Conservation (phyloP, 2,329 filamentous ascomycete genomes). For the Cladosporium sp. region DNA sequence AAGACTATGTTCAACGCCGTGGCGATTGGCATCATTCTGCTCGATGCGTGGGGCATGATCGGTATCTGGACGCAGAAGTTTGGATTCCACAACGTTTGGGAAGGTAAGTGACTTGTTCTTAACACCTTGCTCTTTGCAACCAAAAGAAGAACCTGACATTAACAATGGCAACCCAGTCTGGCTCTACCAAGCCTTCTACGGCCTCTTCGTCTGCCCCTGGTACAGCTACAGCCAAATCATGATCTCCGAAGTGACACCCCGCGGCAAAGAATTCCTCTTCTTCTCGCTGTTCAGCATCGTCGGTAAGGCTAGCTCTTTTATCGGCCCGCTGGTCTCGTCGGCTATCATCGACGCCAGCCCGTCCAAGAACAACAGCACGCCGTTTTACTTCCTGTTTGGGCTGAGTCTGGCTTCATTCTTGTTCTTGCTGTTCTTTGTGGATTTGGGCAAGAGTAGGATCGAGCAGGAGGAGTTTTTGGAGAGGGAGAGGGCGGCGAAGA, state of each 20-base stretch:
- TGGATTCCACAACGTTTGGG: constrained; percentile 55
- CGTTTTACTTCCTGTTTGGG: constrained; percentile 68
- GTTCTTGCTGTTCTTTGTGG: constrained; percentile 58
- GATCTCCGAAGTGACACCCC: constrained; percentile 69
- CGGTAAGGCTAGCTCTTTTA: constrained; percentile 68
- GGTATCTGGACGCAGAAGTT: constrained; percentile 59
- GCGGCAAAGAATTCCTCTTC: constrained; percentile 70
- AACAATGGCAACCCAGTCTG: constrained; percentile 24
- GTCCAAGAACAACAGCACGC: constrained; percentile 59
- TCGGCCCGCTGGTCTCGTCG: constrained; percentile 68
- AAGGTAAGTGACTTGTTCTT: constrained; percentile 37
- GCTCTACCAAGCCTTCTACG: constrained; percentile 57
- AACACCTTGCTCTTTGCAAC: not conserved
- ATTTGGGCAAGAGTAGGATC: constrained; percentile 60
- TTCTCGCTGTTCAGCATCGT: constrained; percentile 70
- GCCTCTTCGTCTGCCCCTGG: constrained; percentile 68
- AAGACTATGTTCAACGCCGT: constrained; percentile 71
- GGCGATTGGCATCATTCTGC: constrained; percentile 62
- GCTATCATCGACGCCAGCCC: constrained; percentile 67
- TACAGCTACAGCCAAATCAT: constrained; percentile 72
- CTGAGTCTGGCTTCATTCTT: constrained; percentile 59
- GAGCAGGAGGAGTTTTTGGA: constrained; percentile 62
- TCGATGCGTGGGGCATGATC: constrained; percentile 63
- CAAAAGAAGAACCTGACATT: not conserved
- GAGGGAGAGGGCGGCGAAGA: constrained; percentile 33